Evolutionary conservation across 2,329 filamentous ascomycete species (phyloP), one percentile per base, ranked within the genome.

Genomic region (Venturia oleaginea): DNA sequence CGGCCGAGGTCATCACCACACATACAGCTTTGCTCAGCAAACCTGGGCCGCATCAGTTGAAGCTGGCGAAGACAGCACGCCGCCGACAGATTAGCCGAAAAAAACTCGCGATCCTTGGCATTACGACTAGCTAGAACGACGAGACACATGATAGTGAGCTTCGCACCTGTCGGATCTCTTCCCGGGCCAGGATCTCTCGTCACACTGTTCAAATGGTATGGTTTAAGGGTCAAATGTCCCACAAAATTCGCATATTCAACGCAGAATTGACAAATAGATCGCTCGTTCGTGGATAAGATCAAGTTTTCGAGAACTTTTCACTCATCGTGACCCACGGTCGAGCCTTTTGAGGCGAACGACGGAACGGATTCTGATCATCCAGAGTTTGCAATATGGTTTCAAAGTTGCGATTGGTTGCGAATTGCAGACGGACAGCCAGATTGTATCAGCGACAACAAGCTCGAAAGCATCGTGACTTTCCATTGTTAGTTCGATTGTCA

Each of bases 41-140:
- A 32, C 13, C 32, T 17, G 24, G 48, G 7, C 48, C n/a, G 1
- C 30, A 7, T 17, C 27, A 32, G 24, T 27, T 55, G 27, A 32
- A 34, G 43, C 43, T 24, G 43, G 10, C 10, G n/a, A n/a, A 22
- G 22, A 15, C 6, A 54, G 24, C 15, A 4, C 11, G 15, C 24
- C 48, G 24, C 24, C 48, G 15, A 22, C 8, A 32, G 24, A 54
- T n/a, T 32, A 32, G 48, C 24, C 48, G 24, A 32, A 17, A 22
- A 32, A 32, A 32, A 55, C 48, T 55, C 48, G 32, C 48, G 48
- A 55, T 55, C 48, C 48, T 55, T 55, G 48, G 48, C 48, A 55
- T 32, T 19, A 7, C 48, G 24, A 55, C 24, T 32, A 13, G 24
- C 10, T 11, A 55, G 24, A 17, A 27, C n/a, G 22, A 24, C 22